Conservation (phyloP, 306 rosid genomes). For the Parietaria judaica region DNA sequence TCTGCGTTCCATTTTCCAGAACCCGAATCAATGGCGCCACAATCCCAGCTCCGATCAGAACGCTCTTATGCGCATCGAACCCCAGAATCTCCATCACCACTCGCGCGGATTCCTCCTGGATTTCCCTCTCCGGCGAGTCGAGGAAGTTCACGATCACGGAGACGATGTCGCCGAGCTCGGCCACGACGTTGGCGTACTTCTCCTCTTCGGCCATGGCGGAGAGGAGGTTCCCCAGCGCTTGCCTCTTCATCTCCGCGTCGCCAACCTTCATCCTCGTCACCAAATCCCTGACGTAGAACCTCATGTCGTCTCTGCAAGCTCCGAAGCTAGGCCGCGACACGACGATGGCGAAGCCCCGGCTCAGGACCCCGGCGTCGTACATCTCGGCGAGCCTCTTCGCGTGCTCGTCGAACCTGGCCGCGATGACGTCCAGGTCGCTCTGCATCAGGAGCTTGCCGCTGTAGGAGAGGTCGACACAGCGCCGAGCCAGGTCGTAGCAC, state of each 20-base stretch:
- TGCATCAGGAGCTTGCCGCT: slow-evolving; percentile 94
- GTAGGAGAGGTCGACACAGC: slow-evolving; percentile 65
- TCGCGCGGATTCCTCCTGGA: slow-evolving; percentile 51
- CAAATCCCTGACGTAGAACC: slow-evolving; percentile 68
- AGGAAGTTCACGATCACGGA: slow-evolving; percentile 43
- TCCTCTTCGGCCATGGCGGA: slow-evolving; percentile 55
- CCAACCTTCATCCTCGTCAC: slow-evolving; percentile 74
- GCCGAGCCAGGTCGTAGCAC: slow-evolving; percentile 59
- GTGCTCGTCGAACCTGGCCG: slow-evolving; percentile 47
- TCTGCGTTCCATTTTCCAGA: slow-evolving; percentile 59
- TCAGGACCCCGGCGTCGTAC: slow-evolving; percentile 37
- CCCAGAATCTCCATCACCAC: slow-evolving; percentile 47
- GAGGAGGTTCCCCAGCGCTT: slow-evolving; percentile 44
- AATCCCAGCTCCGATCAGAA: slow-evolving; percentile 48
- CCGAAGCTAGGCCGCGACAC: slow-evolving; percentile 61
- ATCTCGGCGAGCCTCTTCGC: slow-evolving; percentile 43
- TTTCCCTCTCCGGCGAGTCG: slow-evolving; percentile 44
- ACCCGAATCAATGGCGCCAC: slow-evolving; percentile 57
- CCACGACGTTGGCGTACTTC: slow-evolving; percentile 50
- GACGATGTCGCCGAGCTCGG: slow-evolving; percentile 48
- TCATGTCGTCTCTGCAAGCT: slow-evolving; percentile 76
- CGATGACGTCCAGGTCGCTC: slow-evolving; percentile 68
- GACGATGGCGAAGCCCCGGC: slow-evolving; percentile 49
- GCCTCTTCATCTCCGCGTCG: slow-evolving; percentile 53
- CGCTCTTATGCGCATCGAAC: slow-evolving; percentile 39